phyloP scores from a whole-genome alignment of 169 alveolate species.

The Eimeria necatrix region DNA sequence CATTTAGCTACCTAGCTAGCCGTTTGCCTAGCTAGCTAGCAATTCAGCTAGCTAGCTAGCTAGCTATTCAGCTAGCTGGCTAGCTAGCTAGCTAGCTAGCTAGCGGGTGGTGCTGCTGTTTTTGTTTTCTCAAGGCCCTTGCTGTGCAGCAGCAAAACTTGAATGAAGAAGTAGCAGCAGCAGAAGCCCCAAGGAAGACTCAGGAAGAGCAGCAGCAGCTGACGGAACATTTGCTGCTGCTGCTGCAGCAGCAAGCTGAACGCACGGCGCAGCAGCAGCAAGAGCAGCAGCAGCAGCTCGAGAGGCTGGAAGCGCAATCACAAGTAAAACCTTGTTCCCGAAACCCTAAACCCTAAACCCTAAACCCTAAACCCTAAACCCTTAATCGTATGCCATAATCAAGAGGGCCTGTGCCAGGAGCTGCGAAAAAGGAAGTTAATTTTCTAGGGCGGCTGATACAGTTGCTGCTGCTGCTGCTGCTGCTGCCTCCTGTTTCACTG shows the following conservation, averaged over 20 bases:
- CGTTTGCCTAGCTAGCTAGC: background rate
- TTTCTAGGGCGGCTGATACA: background rate
- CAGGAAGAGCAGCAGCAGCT: conserved; percentile 4
- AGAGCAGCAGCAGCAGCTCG: conserved; percentile 21
- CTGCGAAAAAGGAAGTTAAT: too few species aligned
- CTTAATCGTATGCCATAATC: background rate
- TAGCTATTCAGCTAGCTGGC: background rate
- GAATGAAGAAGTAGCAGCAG: background rate
- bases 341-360: conserved; percentile 1
- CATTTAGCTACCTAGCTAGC: background rate
- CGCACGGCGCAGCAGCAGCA: background rate
- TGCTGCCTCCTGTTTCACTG: background rate
- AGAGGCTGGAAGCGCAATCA: background rate
- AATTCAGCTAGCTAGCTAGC: background rate
- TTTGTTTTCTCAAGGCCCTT: background rate
- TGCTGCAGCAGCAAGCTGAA: background rate
- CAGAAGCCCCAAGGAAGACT: background rate
- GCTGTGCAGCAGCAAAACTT: background rate
- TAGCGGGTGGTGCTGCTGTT: too few species aligned
- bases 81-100: background rate
- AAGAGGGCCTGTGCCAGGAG: background rate
- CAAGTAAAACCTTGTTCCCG: background rate
- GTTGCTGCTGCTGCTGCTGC: background rate
- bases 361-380: conserved; percentile 16
- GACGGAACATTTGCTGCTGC: background rate